A percentile compares a stretch with the other conserved stretches of the same genome.
Evolutionary conservation across 1,284 basidiomycete genomes (phyloP).

Genomic region (Leccinum proliferum): DNA sequence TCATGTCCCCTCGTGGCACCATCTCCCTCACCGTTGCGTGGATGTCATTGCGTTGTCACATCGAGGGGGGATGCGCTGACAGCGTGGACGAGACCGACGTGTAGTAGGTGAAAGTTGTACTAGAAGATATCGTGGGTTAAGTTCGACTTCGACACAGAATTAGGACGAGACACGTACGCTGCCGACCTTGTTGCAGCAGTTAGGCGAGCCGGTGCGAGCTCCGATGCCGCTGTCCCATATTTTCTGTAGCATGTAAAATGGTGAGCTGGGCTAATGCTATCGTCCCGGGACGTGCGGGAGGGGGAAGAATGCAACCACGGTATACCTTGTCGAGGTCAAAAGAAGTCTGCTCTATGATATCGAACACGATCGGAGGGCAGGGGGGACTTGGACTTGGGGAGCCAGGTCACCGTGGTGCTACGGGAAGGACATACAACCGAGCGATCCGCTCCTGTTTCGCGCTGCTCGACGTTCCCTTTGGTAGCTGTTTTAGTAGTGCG

Average conservation of each 20-base stretch:
- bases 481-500: background rate
- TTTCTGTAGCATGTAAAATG: conserved; percentile 52
- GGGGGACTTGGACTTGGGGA: conserved; percentile 4
- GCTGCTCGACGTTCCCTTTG: conserved; percentile 4
- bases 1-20: no score
- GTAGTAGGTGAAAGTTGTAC: no score
- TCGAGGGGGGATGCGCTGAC: no score
- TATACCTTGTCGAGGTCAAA: conserved; percentile 87
- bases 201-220: no score
- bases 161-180: no score
- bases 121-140: no score
- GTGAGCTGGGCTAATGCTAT: conserved; percentile 4
- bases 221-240: conserved; percentile 89
- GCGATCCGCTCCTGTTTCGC: conserved; percentile 70
- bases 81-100: no score
- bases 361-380: conserved; percentile 32
- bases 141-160: no score
- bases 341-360: conserved; percentile 72
- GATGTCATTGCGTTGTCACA: no score
- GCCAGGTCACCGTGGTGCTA: conserved; percentile 31
- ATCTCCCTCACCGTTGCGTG: no score
- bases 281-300: background rate
- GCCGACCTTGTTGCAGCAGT: no score
- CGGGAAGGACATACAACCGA: conserved; percentile 30
- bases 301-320: background rate